Conservation (phyloP, 805 yeast genomes). For the Candida succiphila region DNA sequence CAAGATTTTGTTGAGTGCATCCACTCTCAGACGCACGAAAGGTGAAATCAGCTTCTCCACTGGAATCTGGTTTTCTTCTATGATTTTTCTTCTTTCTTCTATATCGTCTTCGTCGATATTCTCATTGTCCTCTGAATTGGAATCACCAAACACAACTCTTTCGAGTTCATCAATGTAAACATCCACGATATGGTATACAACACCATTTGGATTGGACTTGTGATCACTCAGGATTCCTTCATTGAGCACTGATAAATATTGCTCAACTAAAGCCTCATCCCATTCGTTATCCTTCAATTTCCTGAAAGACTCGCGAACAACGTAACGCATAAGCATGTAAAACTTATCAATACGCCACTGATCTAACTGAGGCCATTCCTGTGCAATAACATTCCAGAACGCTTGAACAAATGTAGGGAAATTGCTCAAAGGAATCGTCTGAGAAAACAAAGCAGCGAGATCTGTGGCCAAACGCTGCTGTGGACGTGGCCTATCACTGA, state of each 20-base stretch:
- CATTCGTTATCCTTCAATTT: constrained; percentile 46
- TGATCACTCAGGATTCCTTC: constrained; percentile 39
- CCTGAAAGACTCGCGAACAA: constrained; percentile 52
- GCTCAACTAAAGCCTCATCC: constrained; percentile 35
- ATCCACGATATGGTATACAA: constrained; percentile 80
- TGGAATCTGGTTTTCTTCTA: constrained; percentile 32
- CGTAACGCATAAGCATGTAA: constrained; percentile 71
- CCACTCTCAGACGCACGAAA: constrained; percentile 38
- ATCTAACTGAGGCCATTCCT: constrained; percentile 82
- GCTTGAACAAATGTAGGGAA: constrained; percentile 50
- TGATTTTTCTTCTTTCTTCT: constrained; percentile 9
- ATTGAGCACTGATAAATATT: constrained; percentile 29
- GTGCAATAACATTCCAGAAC: constrained; percentile 69
- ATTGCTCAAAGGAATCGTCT: constrained; percentile 30
- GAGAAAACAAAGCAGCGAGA: constrained; percentile 46
- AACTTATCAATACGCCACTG: constrained; percentile 84
- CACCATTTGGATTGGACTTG: constrained; percentile 53
- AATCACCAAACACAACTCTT: constrained; percentile 41
- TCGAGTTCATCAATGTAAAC: constrained; percentile 80
- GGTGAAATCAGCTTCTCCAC: constrained; percentile 48
- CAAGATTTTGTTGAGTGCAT: constrained; percentile 50
- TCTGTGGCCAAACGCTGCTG: constrained; percentile 77
- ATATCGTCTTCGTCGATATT: constrained; percentile 27
- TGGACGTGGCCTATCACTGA: constrained; percentile 84
- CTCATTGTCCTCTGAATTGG: constrained; percentile 36